phyloP scores from a whole-genome alignment of 768 basidiomycete genomes.

The Cystoderma amianthinum region DNA sequence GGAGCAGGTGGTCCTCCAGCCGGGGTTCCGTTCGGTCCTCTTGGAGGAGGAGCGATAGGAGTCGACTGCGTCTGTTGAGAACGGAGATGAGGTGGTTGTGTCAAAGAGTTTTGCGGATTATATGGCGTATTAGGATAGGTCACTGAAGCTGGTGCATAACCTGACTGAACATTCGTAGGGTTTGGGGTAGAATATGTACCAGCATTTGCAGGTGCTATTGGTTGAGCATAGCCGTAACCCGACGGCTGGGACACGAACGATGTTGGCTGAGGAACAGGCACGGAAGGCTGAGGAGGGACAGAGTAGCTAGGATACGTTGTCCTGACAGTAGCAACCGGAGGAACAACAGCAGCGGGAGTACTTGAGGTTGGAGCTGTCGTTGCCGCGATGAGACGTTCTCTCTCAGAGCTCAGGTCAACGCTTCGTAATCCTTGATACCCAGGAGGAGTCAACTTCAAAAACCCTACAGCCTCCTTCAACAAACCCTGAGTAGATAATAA shows the following conservation, averaged over 20 bases:
- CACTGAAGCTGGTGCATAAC: conserved; percentile 12
- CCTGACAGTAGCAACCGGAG: conserved; percentile 7
- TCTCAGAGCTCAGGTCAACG: conserved; percentile 26
- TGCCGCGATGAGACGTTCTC: conserved; percentile 30
- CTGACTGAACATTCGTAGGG: conserved; percentile 6
- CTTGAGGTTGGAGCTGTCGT: conserved; percentile 13
- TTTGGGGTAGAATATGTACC: conserved; percentile 7
- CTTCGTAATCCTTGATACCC: conserved; percentile 65
- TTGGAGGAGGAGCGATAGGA: conserved; percentile 37
- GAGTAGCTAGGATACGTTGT: conserved; percentile 12
- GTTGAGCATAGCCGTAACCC: conserved; percentile 5
- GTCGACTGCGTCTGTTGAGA: conserved; percentile 21
- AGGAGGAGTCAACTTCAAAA: conserved; percentile 71
- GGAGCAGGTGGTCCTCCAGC: conserved; percentile 26
- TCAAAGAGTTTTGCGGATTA: conserved; percentile 23
- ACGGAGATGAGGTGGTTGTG: conserved; percentile 34
- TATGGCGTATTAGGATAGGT: conserved; percentile 20
- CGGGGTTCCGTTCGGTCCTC: conserved; percentile 21
- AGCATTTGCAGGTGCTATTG: conserved; percentile 2
- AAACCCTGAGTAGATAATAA: conserved; percentile 88
- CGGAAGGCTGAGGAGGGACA: conserved; percentile 11
- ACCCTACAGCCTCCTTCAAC: conserved; percentile 71
- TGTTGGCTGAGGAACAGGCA: conserved; percentile 10
- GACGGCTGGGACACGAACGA: conserved; percentile 8
- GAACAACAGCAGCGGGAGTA: conserved; percentile 7